Evolutionary conservation across 257 asterid species (phyloP), one percentile per base, ranked within the genome.

Genomic region (Solanum lycopersicoides): DNA sequence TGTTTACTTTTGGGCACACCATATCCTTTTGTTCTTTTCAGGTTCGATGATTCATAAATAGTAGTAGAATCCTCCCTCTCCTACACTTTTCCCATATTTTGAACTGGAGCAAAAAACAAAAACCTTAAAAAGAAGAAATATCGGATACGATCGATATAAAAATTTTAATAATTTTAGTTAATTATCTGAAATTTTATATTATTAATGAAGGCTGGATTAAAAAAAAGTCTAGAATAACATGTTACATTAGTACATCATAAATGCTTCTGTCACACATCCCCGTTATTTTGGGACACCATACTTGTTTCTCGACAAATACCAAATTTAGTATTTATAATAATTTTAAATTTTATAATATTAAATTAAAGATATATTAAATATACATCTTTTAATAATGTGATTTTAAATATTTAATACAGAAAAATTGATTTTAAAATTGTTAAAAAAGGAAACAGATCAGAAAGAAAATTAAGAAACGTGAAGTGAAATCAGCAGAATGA

Each of bases 111-210:
- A 28, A 79, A 28, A 63, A 63, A 23, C 25, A 8, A 7, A n/a
- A 11, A n/a, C 0, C 71, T 4, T 63, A 2, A 63, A 11, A 63
- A 63, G 16, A 63, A 63, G 71, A 63, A 63, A n/a, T 25, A n/a
- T 15, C 1, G 34, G 30, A 65, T 65, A 65, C 16, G 0, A n/a
- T 1, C 1, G 0, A 1, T 56, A 56, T 0, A 20, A 20, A 20
- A 7, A 3, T 0, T 18, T 56, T 56, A 56, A 4, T 20, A 56
- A 56, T 56, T 56, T 21, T 59, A 25, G 13, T 59, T 59, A 6
- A 65, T 2, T 65, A 65, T n/a, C 4, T 65, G 2, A 65, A 6
- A 6, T 65, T 63, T 63, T 63, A n/a, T 25, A 63, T 23, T 63
- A 63, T 63, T 10, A 23, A 3, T 60, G 69, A 60, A 23, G 30